A percentile compares a stretch with the other conserved stretches of the same genome.
These are phyloP conservation scores for Colletotrichum tropicale DNA, from an alignment of 2,329 filamentous ascomycete genomes.

Conservation along the genomic window DNA sequence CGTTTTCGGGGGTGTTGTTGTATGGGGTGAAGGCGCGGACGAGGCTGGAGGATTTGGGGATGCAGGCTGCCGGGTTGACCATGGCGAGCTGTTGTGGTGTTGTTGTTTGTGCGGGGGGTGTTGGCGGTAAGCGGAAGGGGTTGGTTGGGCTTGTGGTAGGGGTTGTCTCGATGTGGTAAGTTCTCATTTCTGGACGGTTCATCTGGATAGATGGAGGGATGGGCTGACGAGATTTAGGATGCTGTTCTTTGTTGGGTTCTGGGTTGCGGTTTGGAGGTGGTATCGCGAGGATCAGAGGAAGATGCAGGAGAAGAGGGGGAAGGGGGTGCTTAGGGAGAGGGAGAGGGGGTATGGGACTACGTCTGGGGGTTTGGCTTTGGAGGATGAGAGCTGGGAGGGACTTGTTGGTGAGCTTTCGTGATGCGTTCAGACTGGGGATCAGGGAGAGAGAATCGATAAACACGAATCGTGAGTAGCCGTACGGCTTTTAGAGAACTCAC, in stretches of 20 bases:
- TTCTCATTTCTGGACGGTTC: neutral
- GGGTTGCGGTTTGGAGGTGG: constrained; percentile 2
- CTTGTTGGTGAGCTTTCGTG: neutral
- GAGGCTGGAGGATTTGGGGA: neutral
- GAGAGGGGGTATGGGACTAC: constrained; percentile 14
- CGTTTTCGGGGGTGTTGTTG: constrained; percentile 64
- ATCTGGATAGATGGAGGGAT: neutral
- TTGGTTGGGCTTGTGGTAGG: neutral
- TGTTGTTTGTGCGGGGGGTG: neutral
- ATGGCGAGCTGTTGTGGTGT: constrained; percentile 7
- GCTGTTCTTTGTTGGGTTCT: constrained; percentile 14
- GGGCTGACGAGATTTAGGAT: neutral
- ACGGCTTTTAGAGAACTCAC: neutral
- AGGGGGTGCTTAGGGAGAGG: neutral
- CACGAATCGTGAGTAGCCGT: neutral
- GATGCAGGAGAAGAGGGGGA: neutral
- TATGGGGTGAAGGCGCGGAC: neutral
- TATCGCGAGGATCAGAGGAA: neutral
- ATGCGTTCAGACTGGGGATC: neutral
- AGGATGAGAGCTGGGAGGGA: neutral
- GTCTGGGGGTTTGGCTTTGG: neutral
- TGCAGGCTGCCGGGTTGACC: neutral
- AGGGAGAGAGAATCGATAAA: neutral
- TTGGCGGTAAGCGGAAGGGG: neutral
- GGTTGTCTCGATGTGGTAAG: constrained; percentile 9